Evolutionary conservation across 164 flowering plant genomes (phyloP).

Genomic region (Tetrastigma voinierianum): DNA sequence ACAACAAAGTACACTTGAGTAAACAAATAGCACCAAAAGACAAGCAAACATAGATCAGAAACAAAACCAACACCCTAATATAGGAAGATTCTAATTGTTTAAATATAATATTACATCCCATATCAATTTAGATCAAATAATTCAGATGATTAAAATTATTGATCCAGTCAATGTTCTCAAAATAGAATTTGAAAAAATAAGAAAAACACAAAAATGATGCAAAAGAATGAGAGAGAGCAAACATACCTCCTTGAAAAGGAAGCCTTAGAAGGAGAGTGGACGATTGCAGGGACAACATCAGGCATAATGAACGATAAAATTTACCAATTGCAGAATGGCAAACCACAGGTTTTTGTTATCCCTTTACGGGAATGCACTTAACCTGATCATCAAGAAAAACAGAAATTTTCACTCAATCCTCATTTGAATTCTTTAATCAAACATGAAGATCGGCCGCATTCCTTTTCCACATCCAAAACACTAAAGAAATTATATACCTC

Average conservation of each 20-base stretch:
- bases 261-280: slow-evolving; percentile 66
- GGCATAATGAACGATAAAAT: slow-evolving; percentile 68
- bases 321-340: slow-evolving; percentile 55
- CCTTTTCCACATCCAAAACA: background rate
- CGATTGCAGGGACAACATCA: slow-evolving; percentile 62
- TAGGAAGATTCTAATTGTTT: too few relatives aligned
- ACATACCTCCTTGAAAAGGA: slow-evolving; percentile 74
- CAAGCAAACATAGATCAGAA: too few relatives aligned
- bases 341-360: slow-evolving; percentile 80
- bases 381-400: slow-evolving; percentile 41
- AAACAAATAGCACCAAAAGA: too few relatives aligned
- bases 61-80: too few relatives aligned
- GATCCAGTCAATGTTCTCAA: too few relatives aligned
- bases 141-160: too few relatives aligned
- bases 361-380: slow-evolving; percentile 70
- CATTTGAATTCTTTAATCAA: background rate
- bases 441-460: background rate
- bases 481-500: slow-evolving; percentile 48
- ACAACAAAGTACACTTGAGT: too few relatives aligned
- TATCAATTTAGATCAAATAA: too few relatives aligned
- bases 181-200: too few relatives aligned
- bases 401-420: background rate
- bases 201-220: background rate
- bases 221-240: background rate
- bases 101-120: too few relatives aligned